phyloP scores from a whole-genome alignment of 2,329 filamentous ascomycete genomes.

The Exophiala sp. region DNA sequence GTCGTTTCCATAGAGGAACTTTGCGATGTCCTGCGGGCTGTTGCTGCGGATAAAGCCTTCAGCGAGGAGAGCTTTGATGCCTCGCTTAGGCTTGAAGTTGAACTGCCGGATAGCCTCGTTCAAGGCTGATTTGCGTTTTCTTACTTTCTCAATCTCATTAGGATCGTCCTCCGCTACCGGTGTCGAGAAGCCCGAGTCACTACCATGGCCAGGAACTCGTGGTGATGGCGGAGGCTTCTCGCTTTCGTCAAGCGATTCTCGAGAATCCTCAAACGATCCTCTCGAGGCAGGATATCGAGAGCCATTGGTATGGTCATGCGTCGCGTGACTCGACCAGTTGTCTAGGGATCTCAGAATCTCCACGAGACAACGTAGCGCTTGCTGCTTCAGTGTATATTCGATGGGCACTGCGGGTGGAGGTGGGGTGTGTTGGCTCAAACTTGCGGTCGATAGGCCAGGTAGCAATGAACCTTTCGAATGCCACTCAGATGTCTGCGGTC shows the following conservation, averaged over 20 bases:
- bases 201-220: constrained; percentile 50
- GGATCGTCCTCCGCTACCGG: constrained; percentile 80
- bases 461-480: constrained; percentile 78
- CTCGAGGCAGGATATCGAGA: constrained; percentile 40
- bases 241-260: constrained; percentile 66
- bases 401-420: constrained; percentile 58
- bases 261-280: constrained; percentile 53
- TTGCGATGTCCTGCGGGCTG: constrained; percentile 72
- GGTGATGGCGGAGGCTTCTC: constrained; percentile 55
- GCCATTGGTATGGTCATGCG: constrained; percentile 42
- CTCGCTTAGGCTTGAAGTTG: constrained; percentile 96
- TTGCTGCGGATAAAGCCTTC: constrained; percentile 83
- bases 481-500: constrained; percentile 65
- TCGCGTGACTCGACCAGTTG: constrained; percentile 77
- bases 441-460: constrained; percentile 74
- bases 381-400: constrained; percentile 86
- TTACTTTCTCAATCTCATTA: constrained; percentile 87
- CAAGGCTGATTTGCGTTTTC: constrained; percentile 86
- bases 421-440: constrained; percentile 53
- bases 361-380: constrained; percentile 80
- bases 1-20: constrained; percentile 74
- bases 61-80: constrained; percentile 73
- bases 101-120: constrained; percentile 85
- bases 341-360: constrained; percentile 84
- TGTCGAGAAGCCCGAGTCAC: constrained; percentile 57